Evolutionary conservation across 2,329 filamentous ascomycete species (phyloP).

Genomic region (Diaporthe vaccinii): DNA sequence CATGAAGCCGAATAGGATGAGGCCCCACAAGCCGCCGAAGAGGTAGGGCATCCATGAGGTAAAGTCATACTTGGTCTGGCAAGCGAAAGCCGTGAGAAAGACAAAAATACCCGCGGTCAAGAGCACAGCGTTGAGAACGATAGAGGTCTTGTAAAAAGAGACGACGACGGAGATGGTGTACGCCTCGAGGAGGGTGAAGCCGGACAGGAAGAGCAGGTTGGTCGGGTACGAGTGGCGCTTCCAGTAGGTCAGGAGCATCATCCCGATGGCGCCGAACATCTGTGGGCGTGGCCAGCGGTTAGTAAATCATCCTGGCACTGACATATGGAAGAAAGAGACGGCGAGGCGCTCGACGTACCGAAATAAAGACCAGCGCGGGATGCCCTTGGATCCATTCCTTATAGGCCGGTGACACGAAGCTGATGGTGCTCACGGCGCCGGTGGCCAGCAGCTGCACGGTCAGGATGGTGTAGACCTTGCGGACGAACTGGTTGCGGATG

Average conservation of each 20-base stretch:
- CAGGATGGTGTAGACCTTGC: constrained; percentile 98
- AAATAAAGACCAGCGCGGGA: constrained; percentile 86
- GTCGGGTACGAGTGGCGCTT: constrained; percentile 96
- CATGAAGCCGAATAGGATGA: constrained; percentile 95
- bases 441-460: constrained; percentile 94
- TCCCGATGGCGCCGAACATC: constrained; percentile 84
- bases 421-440: constrained; percentile 82
- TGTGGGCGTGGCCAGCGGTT: constrained; percentile 48
- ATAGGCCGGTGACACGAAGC: constrained; percentile 86
- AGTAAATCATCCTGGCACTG: neutral
- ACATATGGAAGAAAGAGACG: neutral
- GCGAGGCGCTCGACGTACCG: constrained; percentile 61
- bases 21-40: constrained; percentile 89
- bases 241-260: constrained; percentile 92
- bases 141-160: constrained; percentile 85
- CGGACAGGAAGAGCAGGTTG: constrained; percentile 91
- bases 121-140: constrained; percentile 91
- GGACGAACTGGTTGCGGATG: constrained; percentile 95
- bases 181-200: constrained; percentile 92
- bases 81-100: constrained; percentile 87
- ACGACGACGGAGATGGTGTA: constrained; percentile 95
- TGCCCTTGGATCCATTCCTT: constrained; percentile 89
- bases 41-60: constrained; percentile 97
- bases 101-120: constrained; percentile 89
- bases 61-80: constrained; percentile 98